phyloP scores from a whole-genome alignment of 2,329 filamentous ascomycete genomes.

The Paraconiothyrium brasiliense region DNA sequence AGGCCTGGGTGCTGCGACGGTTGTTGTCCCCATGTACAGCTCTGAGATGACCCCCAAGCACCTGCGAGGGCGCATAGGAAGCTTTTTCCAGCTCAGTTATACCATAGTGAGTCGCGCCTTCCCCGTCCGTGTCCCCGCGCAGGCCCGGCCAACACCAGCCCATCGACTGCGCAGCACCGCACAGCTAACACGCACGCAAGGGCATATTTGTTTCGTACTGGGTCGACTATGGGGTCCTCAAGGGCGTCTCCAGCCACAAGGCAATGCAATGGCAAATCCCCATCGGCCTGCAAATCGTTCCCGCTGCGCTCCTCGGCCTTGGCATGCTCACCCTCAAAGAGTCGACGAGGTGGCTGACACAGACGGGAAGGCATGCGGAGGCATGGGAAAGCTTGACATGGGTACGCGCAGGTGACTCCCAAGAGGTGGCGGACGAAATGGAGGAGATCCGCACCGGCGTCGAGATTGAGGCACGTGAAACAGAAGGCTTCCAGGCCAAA shows the following conservation, averaged over 20 bases:
- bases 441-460: constrained; percentile 60
- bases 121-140: background rate
- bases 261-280: constrained; percentile 65
- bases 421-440: constrained; percentile 56
- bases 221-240: constrained; percentile 61
- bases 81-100: constrained; percentile 63
- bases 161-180: constrained; percentile 27
- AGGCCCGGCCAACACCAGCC: background rate
- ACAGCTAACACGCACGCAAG: constrained; percentile 59
- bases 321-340: constrained; percentile 41
- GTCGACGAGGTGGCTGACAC: constrained; percentile 72
- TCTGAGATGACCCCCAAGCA: constrained; percentile 59
- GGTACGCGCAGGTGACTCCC: constrained; percentile 59
- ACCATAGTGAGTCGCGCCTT: constrained; percentile 48
- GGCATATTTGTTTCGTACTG: constrained; percentile 63
- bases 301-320: constrained; percentile 40
- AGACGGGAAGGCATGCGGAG: constrained; percentile 70
- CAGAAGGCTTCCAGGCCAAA: constrained; percentile 53
- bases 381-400: constrained; percentile 61
- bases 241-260: constrained; percentile 39
- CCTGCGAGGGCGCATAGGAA: constrained; percentile 54
- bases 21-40: constrained; percentile 58
- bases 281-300: constrained; percentile 54
- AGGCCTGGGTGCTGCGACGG: constrained; percentile 51
- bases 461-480: constrained; percentile 56